Base-by-base conservation (phyloP, 2,329 filamentous ascomycete genomes). In the Hortaea sp. region DNA sequence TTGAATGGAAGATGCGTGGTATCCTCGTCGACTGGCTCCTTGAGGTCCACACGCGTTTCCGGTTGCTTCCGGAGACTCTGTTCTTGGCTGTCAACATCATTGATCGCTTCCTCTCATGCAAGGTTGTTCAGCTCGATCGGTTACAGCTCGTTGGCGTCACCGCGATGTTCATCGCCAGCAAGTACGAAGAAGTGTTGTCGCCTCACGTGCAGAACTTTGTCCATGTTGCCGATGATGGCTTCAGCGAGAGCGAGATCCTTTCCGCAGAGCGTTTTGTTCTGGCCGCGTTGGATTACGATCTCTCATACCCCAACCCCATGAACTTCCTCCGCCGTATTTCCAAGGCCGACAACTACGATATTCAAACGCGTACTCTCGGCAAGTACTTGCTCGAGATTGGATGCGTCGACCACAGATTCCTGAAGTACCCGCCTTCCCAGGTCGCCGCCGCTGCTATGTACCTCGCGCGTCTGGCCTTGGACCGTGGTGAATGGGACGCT, bases 241-340 rank as follows among this genome's bases (percentile, higher is more conserved):
- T 97, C 69, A 85, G 82, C 4, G 90, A 95, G 66, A 81, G 86
- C 40, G 92, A 98, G 71, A 97, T 98, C 56, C 77, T 98, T 35
- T 90, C 87, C 62, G 92, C 92, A n/a, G 92, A 98, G 70, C 85
- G 92, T 56, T 95, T 94, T 65, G 83, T 98, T 55, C 82, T 98
- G 44, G 79, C 81, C 55, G 88, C 88, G 5, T 78, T 98, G 51
- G 84, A 95, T 71, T 98, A 95, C 67, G 90, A 98, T 65, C 81
- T 98, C 53, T 95, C 89, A 73, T 98, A 95, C 64, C 92, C 92
- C 47, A 98, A 98, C 70, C 92, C 92, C 20, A 98, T 98, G 92
- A 98, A 98, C 77, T 98, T 98, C 73, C 80, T 98, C 50, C 87
- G 92, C 54, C 86, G 94, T 57, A 95, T 98, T 68, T 97, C 90